These are phyloP conservation scores for Chrysosphaeria jannelii DNA, from an alignment of 2,329 filamentous ascomycete genomes.

Conservation along the genomic window DNA sequence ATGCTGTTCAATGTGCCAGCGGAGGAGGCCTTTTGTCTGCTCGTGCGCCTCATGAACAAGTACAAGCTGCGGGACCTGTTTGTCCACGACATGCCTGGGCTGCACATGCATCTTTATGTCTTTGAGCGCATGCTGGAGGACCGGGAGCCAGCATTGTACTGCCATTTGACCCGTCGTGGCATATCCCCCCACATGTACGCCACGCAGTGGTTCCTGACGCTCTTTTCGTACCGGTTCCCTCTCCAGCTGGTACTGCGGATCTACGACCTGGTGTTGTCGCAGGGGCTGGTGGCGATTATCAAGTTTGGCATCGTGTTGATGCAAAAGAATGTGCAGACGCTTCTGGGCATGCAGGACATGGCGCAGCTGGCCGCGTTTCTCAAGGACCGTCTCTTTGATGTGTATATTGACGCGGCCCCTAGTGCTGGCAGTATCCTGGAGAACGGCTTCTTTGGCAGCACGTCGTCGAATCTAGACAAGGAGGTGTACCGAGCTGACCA, in stretches of 20 bases:
- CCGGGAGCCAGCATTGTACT: conserved; percentile 76
- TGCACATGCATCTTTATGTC: conserved; percentile 79
- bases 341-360: conserved; percentile 80
- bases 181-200: conserved; percentile 85
- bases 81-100: conserved; percentile 79
- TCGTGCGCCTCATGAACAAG: conserved; percentile 88
- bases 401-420: conserved; percentile 83
- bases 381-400: conserved; percentile 83
- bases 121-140: conserved; percentile 89
- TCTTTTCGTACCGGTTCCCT: conserved; percentile 96
- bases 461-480: conserved; percentile 67
- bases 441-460: conserved; percentile 89
- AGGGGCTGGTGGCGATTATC: conserved; percentile 75
- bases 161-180: conserved; percentile 63
- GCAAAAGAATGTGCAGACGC: conserved; percentile 60
- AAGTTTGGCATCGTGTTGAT: conserved; percentile 89
- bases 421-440: conserved; percentile 83
- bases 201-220: conserved; percentile 93
- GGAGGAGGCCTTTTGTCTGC: conserved; percentile 79
- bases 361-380: conserved; percentile 61
- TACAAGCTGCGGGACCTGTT: conserved; percentile 84
- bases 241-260: conserved; percentile 86
- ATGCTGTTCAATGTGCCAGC: conserved; percentile 94
- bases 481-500: conserved; percentile 88
- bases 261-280: conserved; percentile 81